Evolutionary conservation across 805 yeast genomes (phyloP), one percentile per base, ranked within the genome.

Genomic region (Scheffersomyces lignosus): DNA sequence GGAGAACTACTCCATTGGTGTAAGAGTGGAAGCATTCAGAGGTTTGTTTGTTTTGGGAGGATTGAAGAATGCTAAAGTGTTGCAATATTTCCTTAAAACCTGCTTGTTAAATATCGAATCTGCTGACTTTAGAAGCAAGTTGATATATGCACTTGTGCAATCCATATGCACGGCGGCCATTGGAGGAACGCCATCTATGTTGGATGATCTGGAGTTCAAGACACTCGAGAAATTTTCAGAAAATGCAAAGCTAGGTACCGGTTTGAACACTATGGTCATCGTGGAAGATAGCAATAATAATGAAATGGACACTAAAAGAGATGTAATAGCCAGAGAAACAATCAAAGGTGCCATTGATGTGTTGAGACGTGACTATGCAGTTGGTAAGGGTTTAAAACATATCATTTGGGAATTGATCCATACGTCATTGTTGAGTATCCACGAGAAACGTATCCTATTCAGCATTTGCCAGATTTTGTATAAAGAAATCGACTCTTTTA

Each of bases 11-110:
- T 60, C 69, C 5, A 61, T 66, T 15, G 81, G 78, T 15, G 71
- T 87, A 1, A 61, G 95, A 28, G 50, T 83, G 7, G 73, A 74
- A 18, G 90, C 96, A 0, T 81, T 87, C 53, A 74, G 77, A 38
- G 85, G 88, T 0, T 52, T 93, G 20, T 64, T 93, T 34, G 48
- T 74, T 3, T 62, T 87, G 31, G 96, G 97, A 15, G 96, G 93
- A 1, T 58, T 90, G 44, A 81, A 80, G 41, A 86, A 87, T 49
- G 58, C 67, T 10, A 65, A 69, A 20, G 66, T 89, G 3, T 53
- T 89, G 43, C 64, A 71, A 14, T 86, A 86, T 48, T 77, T 81
- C 41, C 78, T 87, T 47, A 68, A 77, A 18, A 59, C 77, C 0
- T 55, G 80, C 34, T 66, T 79, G 18, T 63, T 82, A 24, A 90